phyloP scores from a whole-genome alignment of 2,329 filamentous ascomycete species.

The Phyllosticta citriasiana region DNA sequence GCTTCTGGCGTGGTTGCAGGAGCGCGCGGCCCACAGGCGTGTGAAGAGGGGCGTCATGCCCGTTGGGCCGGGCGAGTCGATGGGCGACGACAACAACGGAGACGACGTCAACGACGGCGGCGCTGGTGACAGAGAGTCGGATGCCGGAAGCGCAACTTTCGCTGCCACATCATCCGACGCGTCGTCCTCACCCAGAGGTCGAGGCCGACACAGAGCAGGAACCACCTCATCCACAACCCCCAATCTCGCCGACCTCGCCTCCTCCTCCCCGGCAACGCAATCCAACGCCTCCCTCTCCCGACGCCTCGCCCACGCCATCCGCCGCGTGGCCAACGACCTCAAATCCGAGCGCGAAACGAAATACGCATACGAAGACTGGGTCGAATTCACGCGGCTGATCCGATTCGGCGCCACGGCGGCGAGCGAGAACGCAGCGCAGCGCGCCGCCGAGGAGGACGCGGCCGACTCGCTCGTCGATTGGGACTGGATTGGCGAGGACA shows the following conservation, averaged over 20 bases:
- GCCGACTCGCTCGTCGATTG: conserved; percentile 50
- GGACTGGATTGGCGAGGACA: conserved; percentile 64
- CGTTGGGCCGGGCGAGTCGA: conserved; percentile 9
- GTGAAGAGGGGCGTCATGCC: conserved; percentile 33
- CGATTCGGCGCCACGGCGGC: conserved; percentile 34
- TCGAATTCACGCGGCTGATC: conserved; percentile 70
- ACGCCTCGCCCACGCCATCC: conserved; percentile 60
- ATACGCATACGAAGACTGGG: conserved; percentile 80
- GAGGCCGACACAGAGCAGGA: too few relatives aligned
- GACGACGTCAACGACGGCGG: background rate
- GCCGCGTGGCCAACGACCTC: conserved; percentile 54
- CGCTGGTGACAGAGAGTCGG: background rate
- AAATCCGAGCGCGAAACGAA: conserved; percentile 44
- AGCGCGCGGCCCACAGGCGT: conserved; percentile 25
- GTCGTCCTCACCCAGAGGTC: background rate
- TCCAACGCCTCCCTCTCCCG: conserved; percentile 49
- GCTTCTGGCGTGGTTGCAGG: conserved; percentile 26
- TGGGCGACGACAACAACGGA: background rate
- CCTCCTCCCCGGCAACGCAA: conserved; percentile 11
- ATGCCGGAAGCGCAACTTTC: background rate
- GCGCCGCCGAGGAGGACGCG: conserved; percentile 40
- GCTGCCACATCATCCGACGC: background rate
- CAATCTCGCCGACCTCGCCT: conserved; percentile 37
- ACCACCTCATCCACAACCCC: conserved; percentile 3
- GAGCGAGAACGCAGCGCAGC: conserved; percentile 13